Evolutionary conservation across 108 stramenopile genomes (phyloP), one percentile per base, ranked within the genome.

Genomic region (Fragilariopsis cylindrus): DNA sequence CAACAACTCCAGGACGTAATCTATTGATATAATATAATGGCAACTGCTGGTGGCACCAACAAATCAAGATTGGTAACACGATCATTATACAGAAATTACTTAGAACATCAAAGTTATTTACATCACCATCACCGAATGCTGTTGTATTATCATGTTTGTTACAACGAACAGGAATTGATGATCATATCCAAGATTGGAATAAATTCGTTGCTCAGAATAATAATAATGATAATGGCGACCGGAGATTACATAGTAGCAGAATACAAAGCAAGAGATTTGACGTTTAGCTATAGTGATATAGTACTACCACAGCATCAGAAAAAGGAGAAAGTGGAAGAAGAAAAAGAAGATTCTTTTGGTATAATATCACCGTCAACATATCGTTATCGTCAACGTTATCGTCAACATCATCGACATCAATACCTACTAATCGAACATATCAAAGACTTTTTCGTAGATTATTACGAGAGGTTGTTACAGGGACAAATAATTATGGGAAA

Each of bases 41-140:
- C 30, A 30, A 30, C 30, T 30, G 30, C 30, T 30, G 30, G 30
- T 30, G 30, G 30, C 0, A 30, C 65, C 42, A 66, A 40, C 15
- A 70, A 74, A 18, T 47, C 57, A 19, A n/a, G 58, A 4, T 30
- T 60, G 7, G 57, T 77, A 40, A 48, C 60, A 16, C 48, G 65
- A 7, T 56, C 78, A 50, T 73, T 94, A 46, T 92, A 92, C 71
- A 84, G 90, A 18, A 85, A 91, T 48, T 94, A 42, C 84, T 94
- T 15, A 77, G 86, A 19, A 57, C 88, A n/a, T 72, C 84, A 54
- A 77, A 82, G 16, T 88, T 85, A 2, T 94, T 88, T 72, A 80
- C 83, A 7, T 39, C 71, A 21, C 88, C 86, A 3, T 85, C 84
- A 4, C 76, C 85, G 21, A 62, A 81, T 56, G 82, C 83, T 4